Percentiles rank a stretch among this genome's conserved stretches.
These are phyloP conservation scores for Aciculosporium take DNA, from an alignment of 2,329 filamentous ascomycete genomes.

Conservation along the genomic window DNA sequence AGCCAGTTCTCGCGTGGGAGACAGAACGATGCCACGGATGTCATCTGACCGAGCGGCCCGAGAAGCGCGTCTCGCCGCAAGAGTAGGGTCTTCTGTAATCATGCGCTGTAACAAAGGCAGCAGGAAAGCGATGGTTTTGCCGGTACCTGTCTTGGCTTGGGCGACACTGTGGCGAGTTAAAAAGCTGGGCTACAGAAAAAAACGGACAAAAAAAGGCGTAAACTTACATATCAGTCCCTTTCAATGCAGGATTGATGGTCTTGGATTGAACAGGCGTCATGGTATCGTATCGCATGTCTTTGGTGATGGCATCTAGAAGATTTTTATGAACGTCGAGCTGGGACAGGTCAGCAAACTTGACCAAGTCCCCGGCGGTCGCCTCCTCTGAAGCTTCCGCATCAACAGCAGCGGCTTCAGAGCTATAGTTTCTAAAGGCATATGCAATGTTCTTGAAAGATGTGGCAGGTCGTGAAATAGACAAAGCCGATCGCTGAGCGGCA, in stretches of 20 bases:
- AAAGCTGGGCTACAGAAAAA: background rate
- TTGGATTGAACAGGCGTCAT: slow-evolving; percentile 90
- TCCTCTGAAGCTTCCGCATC: slow-evolving; percentile 7
- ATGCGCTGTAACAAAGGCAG: slow-evolving; percentile 74
- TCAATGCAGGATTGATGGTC: slow-evolving; percentile 68
- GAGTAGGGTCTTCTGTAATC: slow-evolving; percentile 44
- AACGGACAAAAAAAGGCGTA: background rate
- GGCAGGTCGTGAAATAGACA: slow-evolving; percentile 9
- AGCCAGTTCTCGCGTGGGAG: slow-evolving; percentile 68
- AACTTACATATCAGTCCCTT: slow-evolving; percentile 69
- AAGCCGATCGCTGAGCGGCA: slow-evolving; percentile 11
- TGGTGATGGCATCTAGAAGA: slow-evolving; percentile 54
- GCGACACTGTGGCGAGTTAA: slow-evolving; percentile 47
- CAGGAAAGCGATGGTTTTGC: slow-evolving; percentile 90
- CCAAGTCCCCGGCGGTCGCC: slow-evolving; percentile 15
- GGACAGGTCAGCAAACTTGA: slow-evolving; percentile 30
- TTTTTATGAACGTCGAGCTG: slow-evolving; percentile 42
- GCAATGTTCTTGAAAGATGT: slow-evolving; percentile 12
- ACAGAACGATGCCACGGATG: slow-evolving; percentile 58
- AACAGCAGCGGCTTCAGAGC: slow-evolving; percentile 21
- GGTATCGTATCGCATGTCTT: slow-evolving; percentile 58
- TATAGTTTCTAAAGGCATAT: slow-evolving; percentile 22
- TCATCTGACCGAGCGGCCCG: slow-evolving; percentile 33
- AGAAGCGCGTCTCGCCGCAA: slow-evolving; percentile 33
- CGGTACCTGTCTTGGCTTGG: slow-evolving; percentile 92